Evolutionary conservation across 1,284 basidiomycete genomes (phyloP), one percentile per base, ranked within the genome.

Genomic region (Trichosporon sp.): DNA sequence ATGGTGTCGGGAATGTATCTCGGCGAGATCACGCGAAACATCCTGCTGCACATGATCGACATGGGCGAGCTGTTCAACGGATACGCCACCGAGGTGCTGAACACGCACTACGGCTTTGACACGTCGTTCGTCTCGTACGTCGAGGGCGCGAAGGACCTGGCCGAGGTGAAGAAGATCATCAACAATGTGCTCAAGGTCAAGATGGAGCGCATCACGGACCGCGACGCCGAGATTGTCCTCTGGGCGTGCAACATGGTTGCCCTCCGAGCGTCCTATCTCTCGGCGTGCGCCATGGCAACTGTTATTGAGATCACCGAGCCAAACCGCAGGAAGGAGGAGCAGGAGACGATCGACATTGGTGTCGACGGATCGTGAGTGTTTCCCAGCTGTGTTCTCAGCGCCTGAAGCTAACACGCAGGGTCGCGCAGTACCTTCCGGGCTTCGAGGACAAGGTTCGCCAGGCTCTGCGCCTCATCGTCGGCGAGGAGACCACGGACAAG

Each of bases 1-100:
- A 93, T 97, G 83, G 91, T 99, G 70, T 96, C 93, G 2, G 96
- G 96, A 65, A 98, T 99, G 95, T 98, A 99, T 80, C 87, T 98
- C 40, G 95, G 95, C 64, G 95, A 99, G 81, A 87, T 98, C 69
- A 86, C 89, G 21, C 89, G 95, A 58, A 90, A 91, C 73, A 83
- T 96, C 67, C 83, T 98, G 56, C 83, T 95, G 31, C 86, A 92
- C 65, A 83, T 99, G 66, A 85, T 98, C 72, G 95, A 98, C 76
- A 86, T 78, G 56, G 78, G 81, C 25, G 68, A 83, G 19, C 83
- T 98, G 31, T 97, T 99, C 80, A 80, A 83, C 63, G 95, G 96
- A 3, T 87, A 85, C 71, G 88, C 89, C 1, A 89, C 90, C 6
- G 67, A 81, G 0, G 75, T 81, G 8, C 78, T 99, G 67, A 97